These are phyloP conservation scores for Cadophora sp. DNA, from an alignment of 2,329 filamentous ascomycete genomes.

Conservation along the genomic window DNA sequence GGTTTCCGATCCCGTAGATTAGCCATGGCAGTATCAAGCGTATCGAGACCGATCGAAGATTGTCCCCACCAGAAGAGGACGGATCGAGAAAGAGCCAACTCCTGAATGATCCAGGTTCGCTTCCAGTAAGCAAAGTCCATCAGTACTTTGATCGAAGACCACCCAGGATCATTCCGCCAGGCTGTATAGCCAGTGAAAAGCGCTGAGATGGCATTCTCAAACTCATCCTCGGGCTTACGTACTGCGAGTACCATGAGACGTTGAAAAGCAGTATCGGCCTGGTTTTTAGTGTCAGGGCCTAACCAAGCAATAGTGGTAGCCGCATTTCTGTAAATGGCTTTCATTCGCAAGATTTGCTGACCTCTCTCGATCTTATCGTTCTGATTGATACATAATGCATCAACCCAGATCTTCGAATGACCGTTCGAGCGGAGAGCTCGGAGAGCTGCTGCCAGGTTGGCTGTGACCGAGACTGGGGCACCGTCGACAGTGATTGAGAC, in stretches of 20 bases:
- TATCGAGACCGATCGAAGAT: background rate
- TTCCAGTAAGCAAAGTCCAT: slow-evolving; percentile 14
- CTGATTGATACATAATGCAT: slow-evolving; percentile 30
- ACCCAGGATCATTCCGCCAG: slow-evolving; percentile 5
- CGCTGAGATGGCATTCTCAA: background rate
- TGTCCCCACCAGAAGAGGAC: slow-evolving; percentile 5
- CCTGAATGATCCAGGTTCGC: slow-evolving; percentile 16
- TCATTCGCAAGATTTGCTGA: slow-evolving; percentile 21
- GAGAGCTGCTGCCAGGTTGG: slow-evolving; percentile 24
- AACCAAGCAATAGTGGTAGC: slow-evolving; percentile 21
- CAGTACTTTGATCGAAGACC: slow-evolving; percentile 5
- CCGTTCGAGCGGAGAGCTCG: slow-evolving; percentile 17
- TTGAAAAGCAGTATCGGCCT: background rate
- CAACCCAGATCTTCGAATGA: slow-evolving; percentile 23
- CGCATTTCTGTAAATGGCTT: slow-evolving; percentile 19
- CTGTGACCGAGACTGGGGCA: slow-evolving; percentile 14
- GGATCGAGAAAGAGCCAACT: slow-evolving; percentile 1
- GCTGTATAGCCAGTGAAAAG: background rate
- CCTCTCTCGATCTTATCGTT: slow-evolving; percentile 19
- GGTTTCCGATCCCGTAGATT: slow-evolving; percentile 2
- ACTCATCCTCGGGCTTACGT: background rate
- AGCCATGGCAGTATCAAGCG: background rate
- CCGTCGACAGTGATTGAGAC: slow-evolving; percentile 16
- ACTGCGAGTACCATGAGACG: background rate
- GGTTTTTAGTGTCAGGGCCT: slow-evolving; percentile 1